These are phyloP conservation scores for Arachnomyces sp. DNA, from an alignment of 2,329 filamentous ascomycete genomes.

Conservation along the genomic window DNA sequence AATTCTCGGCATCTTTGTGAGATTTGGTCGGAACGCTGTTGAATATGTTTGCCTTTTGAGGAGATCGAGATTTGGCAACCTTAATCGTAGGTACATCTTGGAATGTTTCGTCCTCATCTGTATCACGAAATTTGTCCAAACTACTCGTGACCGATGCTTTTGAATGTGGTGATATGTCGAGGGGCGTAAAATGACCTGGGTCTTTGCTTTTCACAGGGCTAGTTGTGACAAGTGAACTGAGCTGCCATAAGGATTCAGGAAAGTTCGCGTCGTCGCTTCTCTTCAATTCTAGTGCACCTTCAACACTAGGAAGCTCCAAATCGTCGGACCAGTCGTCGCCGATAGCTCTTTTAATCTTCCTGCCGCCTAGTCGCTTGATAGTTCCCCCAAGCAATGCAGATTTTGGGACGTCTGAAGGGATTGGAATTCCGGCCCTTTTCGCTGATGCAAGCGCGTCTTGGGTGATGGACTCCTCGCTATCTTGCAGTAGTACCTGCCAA, in stretches of 20 bases:
- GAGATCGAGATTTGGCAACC: slow-evolving; percentile 51
- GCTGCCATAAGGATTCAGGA: slow-evolving; percentile 61
- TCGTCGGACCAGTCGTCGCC: slow-evolving; percentile 79
- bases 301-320: slow-evolving; percentile 57
- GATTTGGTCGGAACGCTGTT: slow-evolving; percentile 44
- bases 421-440: slow-evolving; percentile 80
- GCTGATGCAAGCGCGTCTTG: slow-evolving; percentile 81
- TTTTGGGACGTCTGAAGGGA: slow-evolving; percentile 76
- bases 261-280: slow-evolving; percentile 53
- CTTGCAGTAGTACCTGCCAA: slow-evolving; percentile 76
- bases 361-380: slow-evolving; percentile 78
- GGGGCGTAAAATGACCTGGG: slow-evolving; percentile 17
- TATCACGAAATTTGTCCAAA: slow-evolving; percentile 58
- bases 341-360: slow-evolving; percentile 63
- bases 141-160: slow-evolving; percentile 47
- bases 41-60: slow-evolving; percentile 44
- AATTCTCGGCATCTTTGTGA: slow-evolving; percentile 52
- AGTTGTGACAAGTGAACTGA: slow-evolving; percentile 43
- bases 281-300: slow-evolving; percentile 57
- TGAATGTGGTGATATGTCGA: slow-evolving; percentile 39
- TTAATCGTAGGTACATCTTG: slow-evolving; percentile 62
- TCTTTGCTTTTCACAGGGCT: slow-evolving; percentile 32
- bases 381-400: slow-evolving; percentile 87
- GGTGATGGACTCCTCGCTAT: slow-evolving; percentile 76
- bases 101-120: slow-evolving; percentile 54